Evolutionary conservation across 2,329 filamentous ascomycete species (phyloP).

Genomic region (Alternaria angustiovoidea): DNA sequence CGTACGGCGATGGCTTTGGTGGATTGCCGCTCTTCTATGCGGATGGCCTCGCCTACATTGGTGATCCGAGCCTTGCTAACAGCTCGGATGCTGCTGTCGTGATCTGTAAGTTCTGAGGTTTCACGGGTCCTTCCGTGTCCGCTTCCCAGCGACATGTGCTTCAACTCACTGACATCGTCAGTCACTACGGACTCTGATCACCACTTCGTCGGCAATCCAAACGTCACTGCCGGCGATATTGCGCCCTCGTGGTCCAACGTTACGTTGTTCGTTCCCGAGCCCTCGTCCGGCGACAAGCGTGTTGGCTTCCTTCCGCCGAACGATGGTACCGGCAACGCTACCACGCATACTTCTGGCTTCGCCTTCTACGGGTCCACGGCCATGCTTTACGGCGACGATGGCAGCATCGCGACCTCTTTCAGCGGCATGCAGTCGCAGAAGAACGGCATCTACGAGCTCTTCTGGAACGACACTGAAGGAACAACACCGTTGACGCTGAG

Average conservation of each 20-base stretch:
- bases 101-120: not conserved
- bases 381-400: not conserved
- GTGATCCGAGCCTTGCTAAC: not conserved
- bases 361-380: constrained; percentile 4
- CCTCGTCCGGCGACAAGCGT: not conserved
- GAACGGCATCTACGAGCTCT: not conserved
- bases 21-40: constrained; percentile 25
- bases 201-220: constrained; percentile 1
- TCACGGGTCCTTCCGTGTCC: not conserved
- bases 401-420: not conserved
- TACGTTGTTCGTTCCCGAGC: not conserved
- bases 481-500: constrained; percentile 1
- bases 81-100: constrained; percentile 5
- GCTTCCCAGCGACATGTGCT: too few relatives aligned
- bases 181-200: not conserved
- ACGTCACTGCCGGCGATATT: not conserved
- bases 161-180: not conserved
- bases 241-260: constrained; percentile 1
- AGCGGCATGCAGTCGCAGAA: not conserved
- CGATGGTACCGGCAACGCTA: not conserved
- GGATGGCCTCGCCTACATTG: constrained; percentile 14
- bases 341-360: not conserved
- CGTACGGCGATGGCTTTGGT: constrained; percentile 22
- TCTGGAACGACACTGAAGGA: not conserved
- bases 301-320: constrained; percentile 2